phyloP scores from a whole-genome alignment of 352 stramenopile species.

The Pythium brachiatum region DNA sequence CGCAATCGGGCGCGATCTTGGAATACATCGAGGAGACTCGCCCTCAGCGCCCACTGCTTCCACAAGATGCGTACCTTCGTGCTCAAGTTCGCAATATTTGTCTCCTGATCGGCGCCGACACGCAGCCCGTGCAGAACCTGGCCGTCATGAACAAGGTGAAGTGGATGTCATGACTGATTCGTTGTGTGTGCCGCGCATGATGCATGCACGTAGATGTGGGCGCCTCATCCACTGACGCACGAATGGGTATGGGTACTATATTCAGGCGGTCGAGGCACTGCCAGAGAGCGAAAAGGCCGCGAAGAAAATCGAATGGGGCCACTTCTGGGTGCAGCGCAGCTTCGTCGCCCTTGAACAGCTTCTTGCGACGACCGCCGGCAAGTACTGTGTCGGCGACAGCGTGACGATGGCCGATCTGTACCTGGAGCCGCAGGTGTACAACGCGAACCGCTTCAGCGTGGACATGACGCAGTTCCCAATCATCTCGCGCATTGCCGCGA shows the following conservation, averaged over 20 bases:
- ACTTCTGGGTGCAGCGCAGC: slow-evolving; percentile 77
- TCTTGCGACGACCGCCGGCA: slow-evolving; percentile 46
- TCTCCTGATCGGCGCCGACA: slow-evolving; percentile 89
- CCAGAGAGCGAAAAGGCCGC: slow-evolving; percentile 48
- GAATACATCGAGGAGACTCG: slow-evolving; percentile 92
- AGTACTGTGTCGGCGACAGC: slow-evolving; percentile 72
- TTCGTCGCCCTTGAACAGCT: slow-evolving; percentile 82
- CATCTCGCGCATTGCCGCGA: slow-evolving; percentile 76
- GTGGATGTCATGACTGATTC: not conserved
- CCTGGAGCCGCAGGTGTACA: slow-evolving; percentile 92
- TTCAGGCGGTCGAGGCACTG: slow-evolving; percentile 26
- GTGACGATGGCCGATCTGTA: slow-evolving; percentile 90
- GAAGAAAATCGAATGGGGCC: slow-evolving; percentile 53
- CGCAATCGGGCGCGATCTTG: slow-evolving; percentile 90
- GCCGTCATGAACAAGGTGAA: slow-evolving; percentile 60
- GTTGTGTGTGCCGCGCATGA: not conserved
- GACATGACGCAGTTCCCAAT: slow-evolving; percentile 87
- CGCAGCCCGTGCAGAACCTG: slow-evolving; percentile 91
- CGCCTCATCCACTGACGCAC: slow-evolving; percentile 20
- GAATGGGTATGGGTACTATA: not conserved
- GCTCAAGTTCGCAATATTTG: slow-evolving; percentile 85
- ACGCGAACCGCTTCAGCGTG: slow-evolving; percentile 86
- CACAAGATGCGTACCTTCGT: slow-evolving; percentile 57
- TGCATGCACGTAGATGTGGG: no score
- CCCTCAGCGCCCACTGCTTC: slow-evolving; percentile 66